Percentiles rank a stretch among this genome's conserved stretches.
These are phyloP conservation scores for Penicillium steckii DNA, from an alignment of 495 filamentous ascomycete genomes.

Conservation along the genomic window DNA sequence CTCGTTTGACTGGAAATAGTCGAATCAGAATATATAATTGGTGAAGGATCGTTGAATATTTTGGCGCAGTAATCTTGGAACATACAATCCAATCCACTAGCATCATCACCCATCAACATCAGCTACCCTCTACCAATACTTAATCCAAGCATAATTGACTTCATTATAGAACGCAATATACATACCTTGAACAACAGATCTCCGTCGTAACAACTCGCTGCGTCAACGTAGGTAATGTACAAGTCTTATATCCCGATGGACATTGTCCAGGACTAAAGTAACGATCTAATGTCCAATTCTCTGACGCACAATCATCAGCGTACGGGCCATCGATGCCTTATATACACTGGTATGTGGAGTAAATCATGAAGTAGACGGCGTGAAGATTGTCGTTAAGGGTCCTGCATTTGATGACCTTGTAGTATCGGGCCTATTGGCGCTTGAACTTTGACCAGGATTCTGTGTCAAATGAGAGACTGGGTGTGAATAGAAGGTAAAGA, in stretches of 20 bases:
- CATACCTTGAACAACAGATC: slow-evolving; percentile 14
- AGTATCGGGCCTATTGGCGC: not conserved
- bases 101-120: no score
- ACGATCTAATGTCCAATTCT: slow-evolving; percentile 3
- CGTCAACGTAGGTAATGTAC: slow-evolving; percentile 4
- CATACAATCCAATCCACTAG: slow-evolving; percentile 5
- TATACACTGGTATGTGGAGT: not conserved
- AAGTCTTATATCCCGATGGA: slow-evolving; percentile 12
- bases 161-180: not conserved
- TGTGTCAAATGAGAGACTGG: not conserved
- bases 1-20: slow-evolving; percentile 2
- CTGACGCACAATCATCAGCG: slow-evolving; percentile 12
- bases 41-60: slow-evolving; percentile 4
- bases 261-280: slow-evolving; percentile 17
- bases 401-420: slow-evolving; percentile 1
- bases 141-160: no score
- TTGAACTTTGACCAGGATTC: not conserved
- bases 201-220: slow-evolving; percentile 7
- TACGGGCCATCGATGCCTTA: slow-evolving; percentile 9
- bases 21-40: slow-evolving; percentile 7
- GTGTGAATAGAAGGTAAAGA: not conserved
- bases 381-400: slow-evolving; percentile 14
- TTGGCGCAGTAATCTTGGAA: slow-evolving; percentile 7
- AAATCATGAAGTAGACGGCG: slow-evolving; percentile 9
- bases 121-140: no score